Conservation (phyloP, 805 yeast species). For the Cyberlindnera euphorbiiphila region DNA sequence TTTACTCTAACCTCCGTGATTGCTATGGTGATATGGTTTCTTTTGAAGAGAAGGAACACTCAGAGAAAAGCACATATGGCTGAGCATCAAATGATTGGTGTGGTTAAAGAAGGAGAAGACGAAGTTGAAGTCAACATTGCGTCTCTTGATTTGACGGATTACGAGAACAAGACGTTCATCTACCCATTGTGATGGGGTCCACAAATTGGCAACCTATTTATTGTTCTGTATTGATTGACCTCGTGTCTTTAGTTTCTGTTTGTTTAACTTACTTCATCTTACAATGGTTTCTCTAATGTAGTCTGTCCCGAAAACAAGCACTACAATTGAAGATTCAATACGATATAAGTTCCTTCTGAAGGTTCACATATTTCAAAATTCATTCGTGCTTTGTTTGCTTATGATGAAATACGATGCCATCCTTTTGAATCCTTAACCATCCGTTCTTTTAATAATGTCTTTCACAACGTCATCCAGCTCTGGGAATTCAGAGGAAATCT, state of each 20-base stretch:
- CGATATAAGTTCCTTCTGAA: not conserved
- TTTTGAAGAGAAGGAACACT: slow-evolving; percentile 28
- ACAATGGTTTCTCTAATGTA: no score
- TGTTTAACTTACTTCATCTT: no score
- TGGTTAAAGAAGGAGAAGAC: slow-evolving; percentile 28
- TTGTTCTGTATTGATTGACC: no score
- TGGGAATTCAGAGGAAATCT: slow-evolving; percentile 76
- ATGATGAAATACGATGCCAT: not conserved
- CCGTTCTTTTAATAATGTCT: slow-evolving; percentile 47
- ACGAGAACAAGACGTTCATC: slow-evolving; percentile 47
- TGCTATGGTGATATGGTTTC: slow-evolving; percentile 34
- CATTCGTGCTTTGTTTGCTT: no score
- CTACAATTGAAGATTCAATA: not conserved
- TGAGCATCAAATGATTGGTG: slow-evolving; percentile 18
- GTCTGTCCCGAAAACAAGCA: no score
- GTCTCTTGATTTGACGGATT: slow-evolving; percentile 49
- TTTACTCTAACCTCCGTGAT: slow-evolving; percentile 36
- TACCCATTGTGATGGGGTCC: slow-evolving; percentile 46
- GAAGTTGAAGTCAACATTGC: slow-evolving; percentile 35
- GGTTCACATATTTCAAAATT: no score
- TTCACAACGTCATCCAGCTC: slow-evolving; percentile 58
- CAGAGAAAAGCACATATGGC: slow-evolving; percentile 26
- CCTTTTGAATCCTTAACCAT: slow-evolving; percentile 7
- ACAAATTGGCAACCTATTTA: no score
- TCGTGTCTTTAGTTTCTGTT: no score